Base-by-base conservation (phyloP, 768 basidiomycete genomes). In the Suillus lakei region DNA sequence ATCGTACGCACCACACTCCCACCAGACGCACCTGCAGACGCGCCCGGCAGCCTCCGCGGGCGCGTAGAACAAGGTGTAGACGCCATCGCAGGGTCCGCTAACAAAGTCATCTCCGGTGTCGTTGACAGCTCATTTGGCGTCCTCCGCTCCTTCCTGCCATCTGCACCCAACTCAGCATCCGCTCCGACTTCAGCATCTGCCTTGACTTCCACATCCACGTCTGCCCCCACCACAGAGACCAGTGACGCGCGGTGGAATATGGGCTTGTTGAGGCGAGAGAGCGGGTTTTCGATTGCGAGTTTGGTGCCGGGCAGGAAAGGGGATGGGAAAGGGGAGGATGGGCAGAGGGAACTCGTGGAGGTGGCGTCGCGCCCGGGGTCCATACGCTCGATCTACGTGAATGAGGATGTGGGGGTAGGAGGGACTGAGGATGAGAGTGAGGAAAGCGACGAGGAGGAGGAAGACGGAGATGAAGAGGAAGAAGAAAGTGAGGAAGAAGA, bases 121-220 rank as follows among this genome's bases (percentile, higher is more conserved):
- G 91, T 97, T 56, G 95, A 97, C 73, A 88, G 93, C 0, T 93
- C 92, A 3, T 95, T 96, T 77, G 92, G 93, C 21, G 92, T 95
- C 67, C 81, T 98, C 18, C 86, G 93, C 21, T 89, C 93, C 5
- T 80, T 96, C 50, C 83, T 96, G 61, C 94, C 86, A 0, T 81
- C 81, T 13, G 73, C 76, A 30, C 69, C 68, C 64, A 13, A 68
- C 68, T 26, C 66, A 65, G 34, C 60, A 65, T 32, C 70, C 67
- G 58, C 65, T 62, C 38, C 28, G 15, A 30, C 28, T 51, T 18
- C 28, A 10, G 50, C 86, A 0, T 81, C 81, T 13, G 72, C 77
- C 38, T 68, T 68, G 66, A 13, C 68, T 67, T 26, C 66, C 54
- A 44, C 62, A 65, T 26, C 69, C 69, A 28, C 9, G 16, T 51